A percentile compares a stretch with the other conserved stretches of the same genome.
phyloP scores from a whole-genome alignment of 2,329 filamentous ascomycete species.

The Clarireedia sp. region DNA sequence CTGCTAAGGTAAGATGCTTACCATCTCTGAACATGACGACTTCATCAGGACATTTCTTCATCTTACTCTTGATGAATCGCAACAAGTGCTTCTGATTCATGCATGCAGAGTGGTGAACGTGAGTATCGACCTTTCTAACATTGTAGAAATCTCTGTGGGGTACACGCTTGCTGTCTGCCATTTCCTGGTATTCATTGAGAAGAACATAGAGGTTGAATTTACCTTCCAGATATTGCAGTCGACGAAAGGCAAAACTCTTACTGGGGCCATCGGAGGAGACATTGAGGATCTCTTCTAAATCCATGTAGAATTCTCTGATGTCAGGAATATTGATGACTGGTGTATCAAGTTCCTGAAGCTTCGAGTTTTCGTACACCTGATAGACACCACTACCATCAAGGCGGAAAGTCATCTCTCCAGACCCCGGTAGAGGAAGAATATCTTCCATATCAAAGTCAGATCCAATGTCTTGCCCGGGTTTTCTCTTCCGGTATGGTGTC shows the following conservation, averaged over 20 bases:
- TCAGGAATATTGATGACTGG: constrained; percentile 83
- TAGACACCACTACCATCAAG: constrained; percentile 83
- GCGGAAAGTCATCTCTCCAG: constrained; percentile 62
- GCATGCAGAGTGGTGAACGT: constrained; percentile 97
- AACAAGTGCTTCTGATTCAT: constrained; percentile 99
- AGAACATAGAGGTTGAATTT: constrained; percentile 94
- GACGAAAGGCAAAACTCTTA: constrained; percentile 93
- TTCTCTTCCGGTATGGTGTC: constrained; percentile 54
- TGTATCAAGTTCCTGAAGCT: constrained; percentile 51
- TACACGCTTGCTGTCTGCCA: constrained; percentile 94
- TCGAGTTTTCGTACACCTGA: constrained; percentile 74
- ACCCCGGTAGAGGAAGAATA: constrained; percentile 61
- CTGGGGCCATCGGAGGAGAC: constrained; percentile 93
- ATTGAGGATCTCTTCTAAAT: constrained; percentile 76
- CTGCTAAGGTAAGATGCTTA: constrained; percentile 79
- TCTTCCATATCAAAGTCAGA: constrained; percentile 85
- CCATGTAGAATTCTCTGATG: constrained; percentile 91
- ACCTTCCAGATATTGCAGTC: constrained; percentile 89
- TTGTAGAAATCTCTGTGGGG: constrained; percentile 99
- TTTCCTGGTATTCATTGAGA: constrained; percentile 95
- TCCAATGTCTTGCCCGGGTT: constrained; percentile 83
- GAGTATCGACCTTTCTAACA: constrained; percentile 95
- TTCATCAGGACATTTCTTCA: constrained; percentile 97
- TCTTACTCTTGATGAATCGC: constrained; percentile 99
- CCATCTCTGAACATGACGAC: constrained; percentile 87